Conservation (phyloP, 192 early-diverging fungal species). For the Spizellomyces sp. region DNA sequence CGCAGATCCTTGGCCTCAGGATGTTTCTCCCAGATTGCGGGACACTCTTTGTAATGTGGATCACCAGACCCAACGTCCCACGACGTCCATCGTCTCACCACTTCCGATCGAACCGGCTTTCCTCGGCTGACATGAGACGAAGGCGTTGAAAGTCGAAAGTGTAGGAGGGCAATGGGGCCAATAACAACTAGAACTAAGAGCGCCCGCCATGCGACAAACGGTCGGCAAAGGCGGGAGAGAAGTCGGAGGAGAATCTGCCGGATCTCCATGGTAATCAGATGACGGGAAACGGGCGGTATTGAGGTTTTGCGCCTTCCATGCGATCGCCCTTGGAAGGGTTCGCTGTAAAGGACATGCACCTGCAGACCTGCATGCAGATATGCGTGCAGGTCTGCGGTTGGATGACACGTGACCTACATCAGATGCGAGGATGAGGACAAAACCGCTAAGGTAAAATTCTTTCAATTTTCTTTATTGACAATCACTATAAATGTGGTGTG, state of each 20-base stretch:
- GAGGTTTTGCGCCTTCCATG: too few relatives aligned
- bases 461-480: too few relatives aligned
- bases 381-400: too few relatives aligned
- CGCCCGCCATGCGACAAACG: constrained; percentile 10
- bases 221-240: constrained; percentile 6
- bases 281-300: too few relatives aligned
- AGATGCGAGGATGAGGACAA: too few relatives aligned
- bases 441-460: too few relatives aligned
- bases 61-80: constrained; percentile 4
- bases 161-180: background rate
- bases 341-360: too few relatives aligned
- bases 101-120: background rate
- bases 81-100: constrained; percentile 16
- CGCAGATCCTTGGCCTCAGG: constrained; percentile 2
- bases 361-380: too few relatives aligned
- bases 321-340: too few relatives aligned
- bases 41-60: background rate
- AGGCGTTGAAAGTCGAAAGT: background rate
- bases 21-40: background rate
- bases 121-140: background rate
- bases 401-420: too few relatives aligned
- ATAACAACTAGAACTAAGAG: background rate
- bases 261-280: background rate
- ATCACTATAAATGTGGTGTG: too few relatives aligned
- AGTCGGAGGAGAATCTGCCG: background rate